Percentiles rank a stretch among this genome's conserved stretches.
Evolutionary conservation across 768 basidiomycete genomes (phyloP).

Genomic region (Harrya chromipes): DNA sequence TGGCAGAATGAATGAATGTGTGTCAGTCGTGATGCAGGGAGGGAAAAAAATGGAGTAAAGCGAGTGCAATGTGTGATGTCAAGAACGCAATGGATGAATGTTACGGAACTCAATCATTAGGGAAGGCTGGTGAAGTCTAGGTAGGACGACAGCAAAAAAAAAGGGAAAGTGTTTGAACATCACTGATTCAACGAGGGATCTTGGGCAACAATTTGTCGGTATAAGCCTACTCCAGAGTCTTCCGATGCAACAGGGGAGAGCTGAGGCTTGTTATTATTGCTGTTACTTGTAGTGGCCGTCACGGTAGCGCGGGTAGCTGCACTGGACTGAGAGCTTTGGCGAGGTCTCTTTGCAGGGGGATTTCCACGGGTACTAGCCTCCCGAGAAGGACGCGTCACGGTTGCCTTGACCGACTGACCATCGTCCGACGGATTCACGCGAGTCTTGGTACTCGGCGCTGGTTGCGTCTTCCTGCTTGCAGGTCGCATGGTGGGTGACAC

Average conservation of each 20-base stretch:
- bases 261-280: constrained; percentile 34
- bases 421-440: constrained; percentile 58
- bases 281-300: constrained; percentile 21
- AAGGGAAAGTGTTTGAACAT: constrained; percentile 9
- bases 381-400: constrained; percentile 75
- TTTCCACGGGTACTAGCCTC: constrained; percentile 54
- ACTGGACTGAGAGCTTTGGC: constrained; percentile 73
- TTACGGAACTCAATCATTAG: constrained; percentile 22
- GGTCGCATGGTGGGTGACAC: constrained; percentile 45
- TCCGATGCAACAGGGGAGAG: constrained; percentile 65
- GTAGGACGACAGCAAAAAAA: constrained; percentile 6
- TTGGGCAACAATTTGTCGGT: constrained; percentile 76
- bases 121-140: constrained; percentile 19
- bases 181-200: constrained; percentile 61
- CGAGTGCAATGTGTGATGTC: constrained; percentile 27
- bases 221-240: constrained; percentile 82
- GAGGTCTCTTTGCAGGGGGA: constrained; percentile 51
- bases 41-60: constrained; percentile 22
- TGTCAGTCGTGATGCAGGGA: constrained; percentile 28
- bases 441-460: constrained; percentile 41
- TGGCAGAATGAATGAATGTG: constrained; percentile 27
- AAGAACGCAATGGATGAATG: constrained; percentile 22
- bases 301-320: constrained; percentile 45
- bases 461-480: constrained; percentile 58
- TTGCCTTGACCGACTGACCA: constrained; percentile 62